Percentiles rank a stretch among this genome's conserved stretches.
Evolutionary conservation across 2,329 filamentous ascomycete genomes (phyloP).

Genomic region (Bipolaris sorokiniana): DNA sequence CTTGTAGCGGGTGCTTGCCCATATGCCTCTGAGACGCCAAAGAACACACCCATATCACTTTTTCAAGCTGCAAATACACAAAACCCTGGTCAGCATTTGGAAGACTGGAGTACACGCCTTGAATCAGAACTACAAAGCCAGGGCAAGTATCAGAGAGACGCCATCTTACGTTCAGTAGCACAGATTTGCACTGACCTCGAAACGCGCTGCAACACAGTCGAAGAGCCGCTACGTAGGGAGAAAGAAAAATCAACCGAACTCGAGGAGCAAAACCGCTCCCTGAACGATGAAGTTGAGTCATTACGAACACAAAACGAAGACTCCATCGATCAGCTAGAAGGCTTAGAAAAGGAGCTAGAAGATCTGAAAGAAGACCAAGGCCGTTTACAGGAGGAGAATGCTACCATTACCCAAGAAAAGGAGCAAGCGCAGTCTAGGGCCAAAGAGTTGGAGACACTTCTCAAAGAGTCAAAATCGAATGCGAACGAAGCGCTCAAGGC

Average conservation of each 20-base stretch:
- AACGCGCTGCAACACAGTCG: constrained; percentile 60
- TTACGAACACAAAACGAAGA: constrained; percentile 38
- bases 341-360: constrained; percentile 47
- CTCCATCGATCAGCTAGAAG: constrained; percentile 39
- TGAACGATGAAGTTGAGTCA: constrained; percentile 47
- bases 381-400: constrained; percentile 33
- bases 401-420: constrained; percentile 46
- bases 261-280: constrained; percentile 37
- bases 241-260: constrained; percentile 45
- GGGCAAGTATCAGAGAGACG: constrained; percentile 52
- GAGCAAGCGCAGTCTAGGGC: constrained; percentile 37
- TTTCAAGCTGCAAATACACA: constrained; percentile 52
- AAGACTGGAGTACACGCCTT: constrained; percentile 59
- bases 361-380: constrained; percentile 44
- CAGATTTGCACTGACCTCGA: constrained; percentile 64
- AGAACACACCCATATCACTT: constrained; percentile 30
- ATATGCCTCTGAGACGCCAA: constrained; percentile 15
- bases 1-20: constrained; percentile 18
- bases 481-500: constrained; percentile 38
- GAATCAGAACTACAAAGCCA: constrained; percentile 51
- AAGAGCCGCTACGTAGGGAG: constrained; percentile 60
- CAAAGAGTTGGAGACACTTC: constrained; percentile 45
- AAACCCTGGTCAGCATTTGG: constrained; percentile 35
- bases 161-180: constrained; percentile 57
- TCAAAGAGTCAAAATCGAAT: constrained; percentile 46